Base-by-base conservation (phyloP, 768 basidiomycete genomes). In the Auriscalpium microsporum region DNA sequence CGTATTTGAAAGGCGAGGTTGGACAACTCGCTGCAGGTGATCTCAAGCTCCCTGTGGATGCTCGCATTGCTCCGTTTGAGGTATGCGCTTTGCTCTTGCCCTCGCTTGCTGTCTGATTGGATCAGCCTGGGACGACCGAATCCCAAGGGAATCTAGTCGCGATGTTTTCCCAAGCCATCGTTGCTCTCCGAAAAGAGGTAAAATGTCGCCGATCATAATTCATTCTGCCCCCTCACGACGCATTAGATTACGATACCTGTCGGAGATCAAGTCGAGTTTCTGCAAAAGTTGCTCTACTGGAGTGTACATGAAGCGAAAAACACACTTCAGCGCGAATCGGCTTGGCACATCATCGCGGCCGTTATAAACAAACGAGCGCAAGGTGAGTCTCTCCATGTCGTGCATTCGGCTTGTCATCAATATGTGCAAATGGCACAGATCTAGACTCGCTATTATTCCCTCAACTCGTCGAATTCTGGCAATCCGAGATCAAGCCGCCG, bases 281-380 rank as follows among this genome's bases (percentile, higher is more conserved):
- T 91, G 28, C 69, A 77, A 9, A 65, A 66, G 42, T 68, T 90
- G 8, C 66, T 89, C 11, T 63, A 67, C 8, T 94, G 89, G 89
- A 75, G 77, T 42, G 68, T 89, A 19, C 63, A 70, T 7, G 62
- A 67, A 10, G 71, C 78, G 4, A 75, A 76, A 16, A 79, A 71
- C 50, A 68, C 72, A 45, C 60, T 77, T 0, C 86, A 89, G 65
- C 72, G 74, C 58, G 75, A 77, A 34, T 76, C 82, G 28, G 79
- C 76, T 2, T 74, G 79, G 62, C 78, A 83, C 40, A 63, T 83
- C 3, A 65, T 91, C 16, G 76, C 85, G 1, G 78, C 84, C 0
- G 70, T 89, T n/a, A 69, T 93, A 28, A 96, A 97, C 67, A 91
- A 93, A 68, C 80, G 83, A 38, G 73, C 75, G 10, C 76, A 83